Percentiles rank a stretch among this genome's conserved stretches.
These are phyloP conservation scores for Hyaloperonospora brassicae DNA, from an alignment of 352 stramenopile genomes.

Conservation along the genomic window DNA sequence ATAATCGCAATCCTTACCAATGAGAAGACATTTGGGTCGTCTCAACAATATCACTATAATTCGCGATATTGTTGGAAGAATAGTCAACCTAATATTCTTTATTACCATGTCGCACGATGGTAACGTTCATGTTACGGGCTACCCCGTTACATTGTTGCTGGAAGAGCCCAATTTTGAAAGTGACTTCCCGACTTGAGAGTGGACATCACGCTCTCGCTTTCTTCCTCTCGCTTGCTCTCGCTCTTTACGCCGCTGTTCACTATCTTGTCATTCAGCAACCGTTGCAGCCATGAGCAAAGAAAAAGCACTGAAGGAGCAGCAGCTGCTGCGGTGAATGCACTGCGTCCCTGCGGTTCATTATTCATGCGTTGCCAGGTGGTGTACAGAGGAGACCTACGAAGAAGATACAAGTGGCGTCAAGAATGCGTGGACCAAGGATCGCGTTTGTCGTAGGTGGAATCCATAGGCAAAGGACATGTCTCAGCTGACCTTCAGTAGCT, in stretches of 20 bases:
- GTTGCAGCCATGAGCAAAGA: slow-evolving; percentile 36
- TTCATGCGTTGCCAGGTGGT: slow-evolving; percentile 50
- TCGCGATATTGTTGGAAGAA: too few relatives aligned
- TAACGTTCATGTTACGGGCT: too few relatives aligned
- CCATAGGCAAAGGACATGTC: slow-evolving; percentile 66
- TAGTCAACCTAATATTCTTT: too few relatives aligned
- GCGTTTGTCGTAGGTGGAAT: slow-evolving; percentile 59
- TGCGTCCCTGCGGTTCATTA: slow-evolving; percentile 95
- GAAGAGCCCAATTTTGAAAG: too few relatives aligned
- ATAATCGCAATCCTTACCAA: too few relatives aligned
- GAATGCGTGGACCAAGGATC: slow-evolving; percentile 37
- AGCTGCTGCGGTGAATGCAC: slow-evolving; percentile 63
- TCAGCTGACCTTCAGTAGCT: slow-evolving; percentile 71
- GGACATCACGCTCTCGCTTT: too few relatives aligned
- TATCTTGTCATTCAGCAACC: slow-evolving; percentile 18
- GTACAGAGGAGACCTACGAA: slow-evolving; percentile 6
- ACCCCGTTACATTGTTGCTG: too few relatives aligned
- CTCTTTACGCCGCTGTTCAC: slow-evolving; percentile 42
- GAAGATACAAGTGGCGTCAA: slow-evolving; percentile 9
- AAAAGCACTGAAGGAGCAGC: slow-evolving; percentile 59
- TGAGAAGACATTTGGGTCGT: too few relatives aligned
- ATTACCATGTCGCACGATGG: too few relatives aligned
- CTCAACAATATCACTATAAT: too few relatives aligned
- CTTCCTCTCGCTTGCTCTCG: too few relatives aligned
- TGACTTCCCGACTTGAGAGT: too few relatives aligned